Evolutionary conservation across 768 basidiomycete genomes (phyloP), one percentile per base, ranked within the genome.

Genomic region (Suillus lakei): DNA sequence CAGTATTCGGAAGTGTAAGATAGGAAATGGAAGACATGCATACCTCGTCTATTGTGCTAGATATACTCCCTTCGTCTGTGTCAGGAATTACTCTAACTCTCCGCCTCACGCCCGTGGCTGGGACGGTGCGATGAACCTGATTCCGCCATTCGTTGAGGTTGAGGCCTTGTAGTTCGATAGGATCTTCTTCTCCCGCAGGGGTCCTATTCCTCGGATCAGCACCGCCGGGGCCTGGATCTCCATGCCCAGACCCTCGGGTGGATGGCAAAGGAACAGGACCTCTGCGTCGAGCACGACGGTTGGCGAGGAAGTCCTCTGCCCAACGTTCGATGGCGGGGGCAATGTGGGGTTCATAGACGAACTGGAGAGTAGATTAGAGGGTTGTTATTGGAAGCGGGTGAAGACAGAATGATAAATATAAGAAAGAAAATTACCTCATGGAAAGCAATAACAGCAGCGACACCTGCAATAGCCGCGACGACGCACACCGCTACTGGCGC

Each of bases 261-360:
- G 74, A 3, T 21, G 51, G 12, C 16, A 70, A 71, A 50, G 71
- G 60, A 30, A 74, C 74, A n/a, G 68, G 66, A 50, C 53, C 67
- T 18, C 62, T 73, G 54, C 74, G 68, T 60, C 67, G 71, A 38
- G 70, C 74, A 28, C 74, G 75, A 59, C 77, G 74, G 39, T 65
- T 65, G 39, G 72, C 74, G 32, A 77, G 68, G 70, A 74, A 78
- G 30, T 71, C 69, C 69, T 80, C 77, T 2, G 74, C 74, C 76
- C 79, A 79, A 60, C 74, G 78, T 78, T 88, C 88, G 34, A 91
- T 53, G 50, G 78, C 81, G 0, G 89, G 89, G 23, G 88, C 88
- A 64, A 91, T 82, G 65, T 90, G 88, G 12, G 89, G 89, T 67
- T 89, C 88, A 64, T 89, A 91, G 34, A 91, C 84, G 63, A 87